Percentiles rank a stretch among this genome's conserved stretches.
Evolutionary conservation across 2,329 filamentous ascomycete species (phyloP).

Genomic region (Venturia carpophila): DNA sequence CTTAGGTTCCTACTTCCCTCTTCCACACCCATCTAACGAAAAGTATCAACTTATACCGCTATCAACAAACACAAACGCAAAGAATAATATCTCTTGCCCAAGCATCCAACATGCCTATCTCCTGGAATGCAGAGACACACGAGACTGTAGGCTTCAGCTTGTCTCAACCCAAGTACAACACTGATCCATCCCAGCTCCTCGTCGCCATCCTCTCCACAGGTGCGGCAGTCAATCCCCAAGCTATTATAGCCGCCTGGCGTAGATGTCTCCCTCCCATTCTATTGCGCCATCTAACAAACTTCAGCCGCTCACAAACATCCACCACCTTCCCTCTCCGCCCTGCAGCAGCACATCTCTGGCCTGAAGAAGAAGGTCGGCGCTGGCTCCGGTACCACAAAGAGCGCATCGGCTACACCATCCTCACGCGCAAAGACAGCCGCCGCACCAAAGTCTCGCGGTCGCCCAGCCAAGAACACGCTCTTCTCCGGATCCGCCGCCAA

Average conservation of each 20-base stretch:
- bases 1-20: not conserved
- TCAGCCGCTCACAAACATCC: not conserved
- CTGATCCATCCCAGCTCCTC: not conserved
- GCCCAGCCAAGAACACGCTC: not conserved
- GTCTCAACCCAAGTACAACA: not conserved
- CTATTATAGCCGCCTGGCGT: not conserved
- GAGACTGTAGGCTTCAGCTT: not conserved
- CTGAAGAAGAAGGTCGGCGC: not conserved
- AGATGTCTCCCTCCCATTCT: not conserved
- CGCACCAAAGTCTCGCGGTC: not conserved
- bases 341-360: not conserved
- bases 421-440: not conserved
- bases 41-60: not conserved
- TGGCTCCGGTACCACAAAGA: not conserved
- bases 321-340: not conserved
- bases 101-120: not conserved
- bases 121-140: not conserved
- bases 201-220: not conserved
- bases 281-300: not conserved
- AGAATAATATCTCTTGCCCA: not conserved
- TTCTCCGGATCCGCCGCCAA: not conserved
- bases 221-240: not conserved
- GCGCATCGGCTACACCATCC: not conserved
- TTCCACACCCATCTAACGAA: not conserved
- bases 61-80: not conserved